Percentiles rank a stretch among this genome's conserved stretches.
Evolutionary conservation across 164 flowering plant species (phyloP).

Genomic region (Macadamia tetraphylla): DNA sequence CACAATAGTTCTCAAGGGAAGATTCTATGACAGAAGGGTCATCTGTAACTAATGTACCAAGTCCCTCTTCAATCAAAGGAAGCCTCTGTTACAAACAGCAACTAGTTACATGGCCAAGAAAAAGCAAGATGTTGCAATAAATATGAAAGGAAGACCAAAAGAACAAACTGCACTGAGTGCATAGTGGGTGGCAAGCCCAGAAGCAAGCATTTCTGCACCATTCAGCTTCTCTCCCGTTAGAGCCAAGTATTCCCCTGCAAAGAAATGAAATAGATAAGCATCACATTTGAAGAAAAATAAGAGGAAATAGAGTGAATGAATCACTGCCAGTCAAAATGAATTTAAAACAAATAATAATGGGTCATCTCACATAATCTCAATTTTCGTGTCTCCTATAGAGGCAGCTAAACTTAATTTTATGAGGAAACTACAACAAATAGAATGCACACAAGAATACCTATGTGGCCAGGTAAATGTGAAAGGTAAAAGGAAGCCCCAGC

Average conservation of each 20-base stretch:
- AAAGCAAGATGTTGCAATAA: not conserved
- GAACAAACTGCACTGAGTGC: slow-evolving; percentile 56
- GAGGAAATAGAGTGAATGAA: not conserved
- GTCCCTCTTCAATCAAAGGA: slow-evolving; percentile 63
- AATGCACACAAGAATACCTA: slow-evolving; percentile 37
- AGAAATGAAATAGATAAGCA: slow-evolving; percentile 4
- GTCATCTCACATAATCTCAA: not conserved
- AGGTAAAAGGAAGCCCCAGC: slow-evolving; percentile 88
- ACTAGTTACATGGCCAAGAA: slow-evolving; percentile 6
- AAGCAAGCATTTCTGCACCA: slow-evolving; percentile 91
- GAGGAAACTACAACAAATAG: not conserved
- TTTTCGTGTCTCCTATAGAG: too few relatives aligned
- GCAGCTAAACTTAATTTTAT: not conserved
- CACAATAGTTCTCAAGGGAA: slow-evolving; percentile 70
- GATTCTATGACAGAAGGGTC: slow-evolving; percentile 62
- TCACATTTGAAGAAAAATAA: not conserved
- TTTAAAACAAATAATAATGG: not conserved
- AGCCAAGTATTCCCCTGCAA: slow-evolving; percentile 86
- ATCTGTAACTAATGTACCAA: slow-evolving; percentile 73
- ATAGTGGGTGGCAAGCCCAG: slow-evolving; percentile 90
- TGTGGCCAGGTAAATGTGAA: slow-evolving; percentile 78
- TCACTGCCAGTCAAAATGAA: not conserved
- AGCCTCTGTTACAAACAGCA: slow-evolving; percentile 47
- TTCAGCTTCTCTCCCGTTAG: slow-evolving; percentile 87
- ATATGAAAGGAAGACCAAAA: not conserved